Conservation (phyloP, 352 stramenopile species). For the Blastocystis hominis region DNA sequence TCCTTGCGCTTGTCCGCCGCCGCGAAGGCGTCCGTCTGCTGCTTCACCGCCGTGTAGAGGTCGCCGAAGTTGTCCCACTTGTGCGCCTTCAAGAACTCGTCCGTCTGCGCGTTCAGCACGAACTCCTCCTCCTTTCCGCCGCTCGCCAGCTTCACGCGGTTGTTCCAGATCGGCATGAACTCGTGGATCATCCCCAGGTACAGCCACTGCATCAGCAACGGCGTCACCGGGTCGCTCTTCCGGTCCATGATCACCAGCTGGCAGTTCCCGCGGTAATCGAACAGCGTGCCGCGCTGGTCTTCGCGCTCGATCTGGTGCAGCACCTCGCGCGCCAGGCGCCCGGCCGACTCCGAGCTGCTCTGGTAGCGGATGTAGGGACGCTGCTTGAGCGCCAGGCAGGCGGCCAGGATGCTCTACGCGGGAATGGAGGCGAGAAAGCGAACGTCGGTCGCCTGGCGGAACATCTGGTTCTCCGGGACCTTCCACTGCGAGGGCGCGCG, state of each 20-base stretch:
- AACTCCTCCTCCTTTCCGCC: conserved; percentile 90
- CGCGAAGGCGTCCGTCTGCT: conserved; percentile 85
- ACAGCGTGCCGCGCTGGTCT: conserved; percentile 75
- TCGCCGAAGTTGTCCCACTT: conserved; percentile 96
- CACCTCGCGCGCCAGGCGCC: conserved; percentile 84
- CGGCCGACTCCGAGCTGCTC: conserved; percentile 76
- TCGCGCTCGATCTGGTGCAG: conserved; percentile 80
- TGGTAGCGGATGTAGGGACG: conserved; percentile 88
- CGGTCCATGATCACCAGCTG: conserved; percentile 88
- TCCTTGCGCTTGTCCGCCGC: conserved; percentile 80
- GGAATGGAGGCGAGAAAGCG: background rate
- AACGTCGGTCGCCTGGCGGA: conserved; percentile 63
- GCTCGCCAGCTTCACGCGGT: conserved; percentile 85
- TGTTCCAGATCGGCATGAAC: conserved; percentile 90
- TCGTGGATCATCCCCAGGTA: conserved; percentile 94
- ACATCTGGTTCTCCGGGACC: conserved; percentile 61
- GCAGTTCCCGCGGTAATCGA: conserved; percentile 77
- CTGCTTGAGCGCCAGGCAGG: conserved; percentile 87
- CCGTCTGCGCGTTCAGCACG: conserved; percentile 83
- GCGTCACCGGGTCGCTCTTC: conserved; percentile 94
- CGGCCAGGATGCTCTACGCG: conserved; percentile 75
- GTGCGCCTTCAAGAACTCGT: conserved; percentile 90
- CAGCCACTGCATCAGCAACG: conserved; percentile 89
- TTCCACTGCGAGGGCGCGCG: conserved; percentile 60
- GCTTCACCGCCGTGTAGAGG: conserved; percentile 84